A percentile compares a stretch with the other conserved stretches of the same genome.
Evolutionary conservation across 805 yeast genomes (phyloP).

Genomic region (Sungouiella thailandica): DNA sequence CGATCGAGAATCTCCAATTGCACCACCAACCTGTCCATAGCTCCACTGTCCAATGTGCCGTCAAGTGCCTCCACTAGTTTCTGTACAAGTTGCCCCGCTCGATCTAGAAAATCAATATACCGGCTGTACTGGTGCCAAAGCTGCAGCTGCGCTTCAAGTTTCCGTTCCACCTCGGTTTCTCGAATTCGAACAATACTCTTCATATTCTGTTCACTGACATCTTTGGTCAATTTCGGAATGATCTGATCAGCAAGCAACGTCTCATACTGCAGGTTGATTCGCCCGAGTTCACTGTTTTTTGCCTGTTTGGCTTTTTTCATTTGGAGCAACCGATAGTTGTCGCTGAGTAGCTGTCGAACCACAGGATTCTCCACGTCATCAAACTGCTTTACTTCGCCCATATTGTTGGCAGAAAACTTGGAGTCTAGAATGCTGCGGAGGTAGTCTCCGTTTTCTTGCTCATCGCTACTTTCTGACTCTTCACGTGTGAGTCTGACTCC

Average conservation of each 20-base stretch:
- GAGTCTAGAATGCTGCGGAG: slow-evolving; percentile 24
- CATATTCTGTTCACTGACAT: slow-evolving; percentile 8
- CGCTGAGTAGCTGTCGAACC: slow-evolving; percentile 21
- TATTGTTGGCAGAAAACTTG: slow-evolving; percentile 6
- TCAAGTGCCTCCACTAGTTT: slow-evolving; percentile 4
- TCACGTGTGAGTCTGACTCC: not conserved
- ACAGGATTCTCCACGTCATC: slow-evolving; percentile 10
- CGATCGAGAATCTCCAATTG: slow-evolving; percentile 10
- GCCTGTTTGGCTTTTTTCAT: slow-evolving; percentile 15
- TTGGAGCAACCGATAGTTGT: slow-evolving; percentile 21
- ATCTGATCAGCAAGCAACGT: slow-evolving; percentile 20
- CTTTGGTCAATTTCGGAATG: slow-evolving; percentile 25
- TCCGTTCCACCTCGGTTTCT: not conserved
- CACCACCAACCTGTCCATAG: slow-evolving; percentile 7
- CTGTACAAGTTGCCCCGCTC: slow-evolving; percentile 1
- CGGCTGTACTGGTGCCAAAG: slow-evolving; percentile 10
- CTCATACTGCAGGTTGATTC: slow-evolving; percentile 26
- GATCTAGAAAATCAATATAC: slow-evolving; percentile 7
- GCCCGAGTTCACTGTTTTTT: slow-evolving; percentile 21
- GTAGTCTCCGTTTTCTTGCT: slow-evolving; percentile 8
- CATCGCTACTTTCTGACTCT: not conserved
- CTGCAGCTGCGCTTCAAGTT: slow-evolving; percentile 2
- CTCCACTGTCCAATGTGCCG: slow-evolving; percentile 4
- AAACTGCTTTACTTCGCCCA: slow-evolving; percentile 5
- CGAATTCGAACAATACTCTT: slow-evolving; percentile 1